Base-by-base conservation (phyloP, 192 early-diverging fungal genomes). In the Rhizoclosmatium globosum region DNA sequence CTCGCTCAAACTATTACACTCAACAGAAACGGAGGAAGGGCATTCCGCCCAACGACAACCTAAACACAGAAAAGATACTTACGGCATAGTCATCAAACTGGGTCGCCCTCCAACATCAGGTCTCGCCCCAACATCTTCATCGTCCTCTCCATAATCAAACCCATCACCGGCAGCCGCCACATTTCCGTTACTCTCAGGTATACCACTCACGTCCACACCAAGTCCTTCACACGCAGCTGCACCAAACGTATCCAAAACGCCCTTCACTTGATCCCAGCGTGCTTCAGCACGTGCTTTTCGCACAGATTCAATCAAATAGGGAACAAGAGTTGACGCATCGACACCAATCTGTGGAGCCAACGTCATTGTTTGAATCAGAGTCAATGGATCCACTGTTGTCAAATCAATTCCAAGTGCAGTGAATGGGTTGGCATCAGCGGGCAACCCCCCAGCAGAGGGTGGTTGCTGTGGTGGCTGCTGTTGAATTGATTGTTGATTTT, bases 141-240 rank as follows among this genome's bases (percentile, higher is more conserved):
- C 72, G 2, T 71, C 70, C 17, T 74, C 72, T 43, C 72, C 72
- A 45, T 74, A 74, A 64, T 74, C 72, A 62, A 74, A 74, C 19
- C 61, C 72, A 74, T 44, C 43, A 4, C 57, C n/a, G 7, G 72
- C 23, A 7, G 72, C 58, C 0, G 47, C 44, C 6, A 38, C 47
- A 46, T 23, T 43, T 1, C 42, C 44, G 7, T 23, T 56, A 39
- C 13, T 31, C 11, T 44, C 42, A 41, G 53, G 13, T 17, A 41
- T 11, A 57, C 23, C 31, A 2, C 72, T 58, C 72, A 74, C 4
- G 17, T 74, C 38, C 13, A 74, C 2, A 3, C 72, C 72, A 15
- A 74, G 44, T 4, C 57, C 72, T 15, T 19, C 4, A 48, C 72
- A 74, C 11, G 57, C 72, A 48, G 56, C 58, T 41, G 59, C 72